These are phyloP conservation scores for Tilletia horrida DNA, from an alignment of 1,284 basidiomycete species.

Conservation along the genomic window DNA sequence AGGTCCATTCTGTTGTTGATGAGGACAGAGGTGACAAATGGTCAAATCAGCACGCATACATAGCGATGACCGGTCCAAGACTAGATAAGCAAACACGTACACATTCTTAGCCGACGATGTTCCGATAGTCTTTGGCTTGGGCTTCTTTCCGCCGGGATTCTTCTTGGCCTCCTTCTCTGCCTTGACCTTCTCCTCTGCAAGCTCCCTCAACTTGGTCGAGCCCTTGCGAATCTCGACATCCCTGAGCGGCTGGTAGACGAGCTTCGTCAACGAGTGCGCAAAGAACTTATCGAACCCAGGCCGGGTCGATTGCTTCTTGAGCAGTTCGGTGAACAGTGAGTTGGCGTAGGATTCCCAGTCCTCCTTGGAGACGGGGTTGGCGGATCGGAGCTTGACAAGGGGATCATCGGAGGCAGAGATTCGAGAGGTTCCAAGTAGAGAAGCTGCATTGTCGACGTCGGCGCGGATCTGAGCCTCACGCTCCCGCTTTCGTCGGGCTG, in stretches of 20 bases:
- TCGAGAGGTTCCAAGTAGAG: constrained; percentile 43
- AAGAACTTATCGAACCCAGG: constrained; percentile 52
- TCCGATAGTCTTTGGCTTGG: constrained; percentile 49
- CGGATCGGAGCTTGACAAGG: constrained; percentile 25
- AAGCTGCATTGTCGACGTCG: constrained; percentile 51
- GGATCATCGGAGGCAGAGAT: constrained; percentile 27
- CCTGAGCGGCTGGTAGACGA: constrained; percentile 34
- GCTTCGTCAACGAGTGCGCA: constrained; percentile 35
- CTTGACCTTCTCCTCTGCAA: constrained; percentile 48
- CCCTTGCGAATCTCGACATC: constrained; percentile 50
- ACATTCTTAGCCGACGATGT: constrained; percentile 48
- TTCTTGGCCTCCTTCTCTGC: constrained; percentile 49
- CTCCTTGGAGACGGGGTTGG: constrained; percentile 44
- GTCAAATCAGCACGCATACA: neutral
- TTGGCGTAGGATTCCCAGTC: constrained; percentile 47
- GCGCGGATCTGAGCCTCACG: constrained; percentile 47
- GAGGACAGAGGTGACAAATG: neutral
- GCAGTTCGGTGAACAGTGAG: constrained; percentile 33
- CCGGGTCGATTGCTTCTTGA: constrained; percentile 40
- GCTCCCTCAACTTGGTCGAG: constrained; percentile 41
- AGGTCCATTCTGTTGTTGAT: constrained; percentile 38
- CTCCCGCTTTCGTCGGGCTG: constrained; percentile 33
- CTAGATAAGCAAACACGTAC: constrained; percentile 21
- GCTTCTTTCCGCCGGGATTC: constrained; percentile 36
- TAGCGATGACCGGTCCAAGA: neutral